A percentile compares a stretch with the other conserved stretches of the same genome.
Conservation (phyloP, 768 basidiomycete genomes). For the Hericium coralloides region DNA sequence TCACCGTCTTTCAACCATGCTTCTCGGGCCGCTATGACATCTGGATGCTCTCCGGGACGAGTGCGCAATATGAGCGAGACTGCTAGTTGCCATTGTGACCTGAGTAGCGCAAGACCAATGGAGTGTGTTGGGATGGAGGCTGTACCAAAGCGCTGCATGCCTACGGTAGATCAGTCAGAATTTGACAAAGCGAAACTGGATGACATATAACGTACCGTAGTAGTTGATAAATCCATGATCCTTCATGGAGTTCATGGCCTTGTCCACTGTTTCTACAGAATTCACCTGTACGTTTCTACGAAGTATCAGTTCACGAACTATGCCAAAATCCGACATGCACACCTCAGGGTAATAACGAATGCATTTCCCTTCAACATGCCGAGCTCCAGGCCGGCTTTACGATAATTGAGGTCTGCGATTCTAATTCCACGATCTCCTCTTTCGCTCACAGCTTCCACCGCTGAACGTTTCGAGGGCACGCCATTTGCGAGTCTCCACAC, state of each 20-base stretch:
- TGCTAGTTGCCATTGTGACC: constrained; percentile 86
- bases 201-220: constrained; percentile 50
- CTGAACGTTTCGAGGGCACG: constrained; percentile 44
- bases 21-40: constrained; percentile 73
- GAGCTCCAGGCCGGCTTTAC: constrained; percentile 74
- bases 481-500: constrained; percentile 82
- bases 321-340: constrained; percentile 10
- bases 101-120: constrained; percentile 85
- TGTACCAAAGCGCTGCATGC: constrained; percentile 99
- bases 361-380: constrained; percentile 97
- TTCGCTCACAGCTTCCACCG: constrained; percentile 49
- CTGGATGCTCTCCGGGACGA: constrained; percentile 88
- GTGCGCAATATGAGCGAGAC: constrained; percentile 72
- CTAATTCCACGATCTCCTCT: constrained; percentile 87
- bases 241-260: constrained; percentile 70
- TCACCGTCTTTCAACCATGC: constrained; percentile 85
- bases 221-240: constrained; percentile 94
- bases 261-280: constrained; percentile 61
- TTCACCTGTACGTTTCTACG: constrained; percentile 78
- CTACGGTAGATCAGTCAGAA: constrained; percentile 26
- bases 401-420: constrained; percentile 82
- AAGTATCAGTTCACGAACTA: neutral
- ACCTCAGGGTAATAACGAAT: constrained; percentile 93
- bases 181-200: neutral
- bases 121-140: constrained; percentile 92